Evolutionary conservation across 1,284 basidiomycete species (phyloP), one percentile per base, ranked within the genome.

Genomic region (Trichosporon inkin): DNA sequence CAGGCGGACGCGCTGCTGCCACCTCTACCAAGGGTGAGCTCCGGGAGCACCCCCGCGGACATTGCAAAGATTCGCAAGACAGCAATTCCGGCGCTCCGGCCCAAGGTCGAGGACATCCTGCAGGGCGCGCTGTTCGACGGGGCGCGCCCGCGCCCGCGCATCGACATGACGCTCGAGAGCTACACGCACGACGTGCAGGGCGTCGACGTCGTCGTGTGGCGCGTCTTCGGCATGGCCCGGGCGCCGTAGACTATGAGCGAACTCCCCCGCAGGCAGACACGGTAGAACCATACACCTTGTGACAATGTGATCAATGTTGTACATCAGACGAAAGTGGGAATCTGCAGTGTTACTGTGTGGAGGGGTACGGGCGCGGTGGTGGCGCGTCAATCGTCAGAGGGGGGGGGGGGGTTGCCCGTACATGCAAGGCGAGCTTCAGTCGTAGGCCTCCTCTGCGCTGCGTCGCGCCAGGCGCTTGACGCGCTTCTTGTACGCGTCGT

Each of bases 401-500:
- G 28, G 22, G 22, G 22, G 41, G 22, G 16, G 14, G 44, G 24
- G 35, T 16, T n/a, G 39, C 52, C 57, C 57, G 57, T 58, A 40
- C 57, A 53, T 58, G 57, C 57, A 40, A 40, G 19, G 34, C 34
- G 19, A 53, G 20, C 20, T 6, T 53, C 73, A 89, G 68, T 90
- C 88, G 70, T 84, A 90, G 1, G 85, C 88, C 72, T 92, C 91
- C 74, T 97, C 93, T 16, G 91, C 91, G 67, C 87, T 89, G 75
- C 83, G 82, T 62, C 92, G 84, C 37, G 85, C 92, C 62, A 97
- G 80, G 63, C 89, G 84, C 70, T 92, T 86, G 58, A 97, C 93
- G 77, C 90, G 92, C 87, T 93, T 96, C 85, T 85, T 89, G 80
- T 96, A 97, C 1, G 73, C 90, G 44, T 82, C 80, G 39, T 84